Base-by-base conservation (phyloP, 768 basidiomycete genomes). In the Leucogyrophana mollusca region DNA sequence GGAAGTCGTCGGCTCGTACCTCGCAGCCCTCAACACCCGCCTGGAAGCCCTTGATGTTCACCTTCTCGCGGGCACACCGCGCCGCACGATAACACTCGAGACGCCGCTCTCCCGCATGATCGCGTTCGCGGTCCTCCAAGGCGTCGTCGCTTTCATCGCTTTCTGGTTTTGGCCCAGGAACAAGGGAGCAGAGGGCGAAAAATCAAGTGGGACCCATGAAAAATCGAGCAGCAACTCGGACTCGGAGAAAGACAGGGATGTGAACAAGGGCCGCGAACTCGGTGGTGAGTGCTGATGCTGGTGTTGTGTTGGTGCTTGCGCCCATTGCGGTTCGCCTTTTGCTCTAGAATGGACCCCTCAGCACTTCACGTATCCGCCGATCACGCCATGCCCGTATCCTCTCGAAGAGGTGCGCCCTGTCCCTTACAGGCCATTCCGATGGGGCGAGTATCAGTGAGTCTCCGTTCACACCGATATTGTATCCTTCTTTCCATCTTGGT, bases 401-500 rank as follows among this genome's bases (percentile, higher is more conserved):
- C 64, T 80, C 46, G 61, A 58, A 17, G 67, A 78, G 18, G 65
- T 78, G 22, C 71, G 74, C 52, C 81, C 81, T 8, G 73, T 84
- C 5, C 78, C 82, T 13, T 87, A 87, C 55, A 68, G 83, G 14
- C 83, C 85, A 10, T 86, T 83, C 59, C 73, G 74, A 40, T 76
- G 74, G 70, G 83, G 82, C 9, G 65, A 73, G 47, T 84, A 83
- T 57, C 77, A 83, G 83, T 85, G 46, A 53, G 81, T 30, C 3
- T 47, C 17, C 17, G 16, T 2, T 18, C 38, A 16, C 7, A 44
- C 25, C 5, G 16, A 14, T 38, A 11, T 42, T 42, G 18, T 22
- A 20, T 14, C 11, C 21, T 10, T 10, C 6, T 17, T 20, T 16
- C 39, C 20, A 7, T n/a, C 20, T 38, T 3, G 18, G 23, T 8